phyloP scores from a whole-genome alignment of 805 yeast genomes.

The Middelhovenomyces tepae region DNA sequence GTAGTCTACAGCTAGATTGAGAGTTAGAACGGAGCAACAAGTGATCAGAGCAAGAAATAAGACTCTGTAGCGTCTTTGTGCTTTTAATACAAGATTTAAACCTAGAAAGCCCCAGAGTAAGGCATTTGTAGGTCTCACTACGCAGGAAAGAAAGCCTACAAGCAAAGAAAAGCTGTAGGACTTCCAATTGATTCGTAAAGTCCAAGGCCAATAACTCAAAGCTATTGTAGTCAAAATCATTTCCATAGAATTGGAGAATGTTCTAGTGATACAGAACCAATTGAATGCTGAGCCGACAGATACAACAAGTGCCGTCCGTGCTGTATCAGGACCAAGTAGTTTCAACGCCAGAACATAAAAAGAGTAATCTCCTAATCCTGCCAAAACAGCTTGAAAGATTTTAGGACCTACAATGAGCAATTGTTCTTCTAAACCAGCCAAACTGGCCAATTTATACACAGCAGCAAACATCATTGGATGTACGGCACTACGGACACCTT shows the following conservation, averaged over 20 bases:
- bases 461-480: slow-evolving; percentile 67
- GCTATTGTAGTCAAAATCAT: slow-evolving; percentile 60
- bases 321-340: slow-evolving; percentile 17
- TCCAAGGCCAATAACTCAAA: slow-evolving; percentile 65
- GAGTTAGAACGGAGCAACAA: slow-evolving; percentile 26
- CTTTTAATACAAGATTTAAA: slow-evolving; percentile 13
- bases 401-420: slow-evolving; percentile 42
- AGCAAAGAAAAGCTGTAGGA: slow-evolving; percentile 32
- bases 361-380: slow-evolving; percentile 63
- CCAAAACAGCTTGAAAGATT: slow-evolving; percentile 56
- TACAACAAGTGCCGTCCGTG: slow-evolving; percentile 34
- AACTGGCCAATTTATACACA: slow-evolving; percentile 31
- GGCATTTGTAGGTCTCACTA: slow-evolving; percentile 78
- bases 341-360: slow-evolving; percentile 40
- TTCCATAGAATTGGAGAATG: slow-evolving; percentile 82
- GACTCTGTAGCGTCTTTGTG: slow-evolving; percentile 8
- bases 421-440: not conserved
- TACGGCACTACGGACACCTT: slow-evolving; percentile 62
- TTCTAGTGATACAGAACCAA: slow-evolving; percentile 70
- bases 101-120: slow-evolving; percentile 70
- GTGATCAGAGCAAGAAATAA: no score
- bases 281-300: slow-evolving; percentile 67
- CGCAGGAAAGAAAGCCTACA: slow-evolving; percentile 53
- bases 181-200: slow-evolving; percentile 12
- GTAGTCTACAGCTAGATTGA: slow-evolving; percentile 46